These are phyloP conservation scores for Aspergillus sp. DNA, from an alignment of 2,329 filamentous ascomycete genomes.

Conservation along the genomic window DNA sequence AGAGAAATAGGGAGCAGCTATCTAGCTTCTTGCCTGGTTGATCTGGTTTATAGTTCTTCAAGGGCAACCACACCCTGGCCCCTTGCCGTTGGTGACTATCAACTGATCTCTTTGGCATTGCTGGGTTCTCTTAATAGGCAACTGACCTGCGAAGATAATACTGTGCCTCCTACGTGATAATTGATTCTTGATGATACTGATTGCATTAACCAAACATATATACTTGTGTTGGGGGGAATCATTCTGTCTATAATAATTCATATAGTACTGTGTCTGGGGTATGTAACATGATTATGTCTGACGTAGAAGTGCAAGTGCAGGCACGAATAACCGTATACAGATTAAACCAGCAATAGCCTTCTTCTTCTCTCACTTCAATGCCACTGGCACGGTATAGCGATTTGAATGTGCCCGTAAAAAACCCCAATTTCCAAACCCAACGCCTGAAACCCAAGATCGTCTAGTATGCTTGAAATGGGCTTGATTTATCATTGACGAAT, in stretches of 20 bases:
- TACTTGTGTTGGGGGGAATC: neutral
- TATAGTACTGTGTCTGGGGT: slow-evolving; percentile 4
- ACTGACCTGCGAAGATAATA: too few relatives aligned
- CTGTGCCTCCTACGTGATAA: too few relatives aligned
- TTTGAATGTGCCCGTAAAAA: neutral
- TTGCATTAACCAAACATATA: too few relatives aligned
- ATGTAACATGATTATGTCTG: neutral
- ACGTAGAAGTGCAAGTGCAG: neutral
- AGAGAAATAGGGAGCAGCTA: too few relatives aligned
- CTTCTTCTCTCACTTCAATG: neutral
- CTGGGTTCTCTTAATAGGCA: neutral
- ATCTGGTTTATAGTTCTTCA: too few relatives aligned
- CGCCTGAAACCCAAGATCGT: neutral
- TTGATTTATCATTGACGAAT: neutral
- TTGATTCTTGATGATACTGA: too few relatives aligned
- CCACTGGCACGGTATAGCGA: neutral
- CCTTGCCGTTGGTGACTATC: too few relatives aligned
- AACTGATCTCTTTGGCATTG: too few relatives aligned
- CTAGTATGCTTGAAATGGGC: neutral
- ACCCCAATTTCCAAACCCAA: neutral
- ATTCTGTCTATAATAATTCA: slow-evolving; percentile 6
- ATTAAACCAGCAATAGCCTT: neutral
- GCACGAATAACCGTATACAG: neutral
- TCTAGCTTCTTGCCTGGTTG: too few relatives aligned
- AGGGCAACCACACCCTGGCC: too few relatives aligned